Evolutionary conservation across 2,329 filamentous ascomycete species (phyloP), one percentile per base, ranked within the genome.

Genomic region (Davidsoniella neocaledoniae): DNA sequence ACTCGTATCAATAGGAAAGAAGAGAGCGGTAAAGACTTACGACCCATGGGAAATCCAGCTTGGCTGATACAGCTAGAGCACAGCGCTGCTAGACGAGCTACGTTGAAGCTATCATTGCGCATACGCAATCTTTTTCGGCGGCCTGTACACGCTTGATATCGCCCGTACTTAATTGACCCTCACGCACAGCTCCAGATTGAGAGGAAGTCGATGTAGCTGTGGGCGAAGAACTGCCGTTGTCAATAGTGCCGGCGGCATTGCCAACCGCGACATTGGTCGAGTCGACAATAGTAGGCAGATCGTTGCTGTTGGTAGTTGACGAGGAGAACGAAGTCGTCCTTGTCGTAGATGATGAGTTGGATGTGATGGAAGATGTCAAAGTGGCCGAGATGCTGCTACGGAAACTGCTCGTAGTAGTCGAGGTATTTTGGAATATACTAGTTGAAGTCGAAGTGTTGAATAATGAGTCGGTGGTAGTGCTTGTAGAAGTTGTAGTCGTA

Each of bases 31-130:
- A 9, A 21, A 36, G 6, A 58, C 63, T 56, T 54, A 66, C 64
- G 61, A 26, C 59, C 63, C 9, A 60, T 56, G 21, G 54, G 49
- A 50, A 63, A 57, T 0, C 60, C 60, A 16, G 59, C 56, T 51
- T 60, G 55, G 4, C 55, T 49, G 36, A 68, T 63, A 51, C 66
- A 68, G 48, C 64, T 63, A 16, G 64, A 58, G 39, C 66, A 68
- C 7, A 67, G 55, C 1, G 59, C 64, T 5, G 63, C 61, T n/a
- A 68, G 54, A 37, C 57, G 54, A 33, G 61, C 57, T 10, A 68
- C 66, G 43, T 68, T 58, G 47, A 68, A 68, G 54, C 66, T 68
- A 48, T 57, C 55, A 47, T 68, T 6, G 54, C 46, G 46, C 66
- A 68, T 3, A 66, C 62, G 47, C 66, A 68, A 12, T 59, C 54